These are phyloP conservation scores for Brassica hybrid DNA, from an alignment of 441 rosid species.

Conservation along the genomic window DNA sequence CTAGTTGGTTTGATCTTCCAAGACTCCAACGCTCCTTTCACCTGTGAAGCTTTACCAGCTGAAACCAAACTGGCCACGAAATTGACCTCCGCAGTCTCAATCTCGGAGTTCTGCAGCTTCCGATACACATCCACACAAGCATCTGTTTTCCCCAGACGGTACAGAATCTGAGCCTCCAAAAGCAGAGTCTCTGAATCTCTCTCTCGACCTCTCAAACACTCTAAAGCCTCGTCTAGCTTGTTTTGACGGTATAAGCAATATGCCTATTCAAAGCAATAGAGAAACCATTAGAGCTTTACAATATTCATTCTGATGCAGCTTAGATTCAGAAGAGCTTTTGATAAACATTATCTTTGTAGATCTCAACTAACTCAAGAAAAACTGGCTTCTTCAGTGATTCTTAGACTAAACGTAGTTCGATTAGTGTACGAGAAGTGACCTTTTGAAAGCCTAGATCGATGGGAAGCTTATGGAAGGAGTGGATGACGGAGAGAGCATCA, in stretches of 20 bases:
- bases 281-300: background rate
- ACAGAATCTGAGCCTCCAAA: slow-evolving; percentile 85
- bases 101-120: slow-evolving; percentile 61
- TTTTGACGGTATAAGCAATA: slow-evolving; percentile 90
- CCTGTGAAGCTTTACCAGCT: slow-evolving; percentile 76
- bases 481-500: slow-evolving; percentile 66
- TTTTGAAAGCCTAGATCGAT: slow-evolving; percentile 68
- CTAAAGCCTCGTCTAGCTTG: slow-evolving; percentile 81
- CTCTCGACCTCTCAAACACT: slow-evolving; percentile 57
- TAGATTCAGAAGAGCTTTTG: background rate
- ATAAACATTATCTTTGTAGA: background rate
- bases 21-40: slow-evolving; percentile 65
- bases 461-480: slow-evolving; percentile 48
- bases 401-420: background rate
- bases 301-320: background rate
- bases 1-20: slow-evolving; percentile 70
- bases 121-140: slow-evolving; percentile 71
- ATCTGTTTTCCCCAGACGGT: slow-evolving; percentile 77
- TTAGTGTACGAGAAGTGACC: slow-evolving; percentile 45
- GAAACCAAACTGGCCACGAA: slow-evolving; percentile 74
- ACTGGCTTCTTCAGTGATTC: background rate
- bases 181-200: slow-evolving; percentile 57
- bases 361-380: background rate
- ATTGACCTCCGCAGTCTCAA: slow-evolving; percentile 70
- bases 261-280: slow-evolving; percentile 51